phyloP scores from a whole-genome alignment of 331 rosid species.

The Pyracantha coccinea region DNA sequence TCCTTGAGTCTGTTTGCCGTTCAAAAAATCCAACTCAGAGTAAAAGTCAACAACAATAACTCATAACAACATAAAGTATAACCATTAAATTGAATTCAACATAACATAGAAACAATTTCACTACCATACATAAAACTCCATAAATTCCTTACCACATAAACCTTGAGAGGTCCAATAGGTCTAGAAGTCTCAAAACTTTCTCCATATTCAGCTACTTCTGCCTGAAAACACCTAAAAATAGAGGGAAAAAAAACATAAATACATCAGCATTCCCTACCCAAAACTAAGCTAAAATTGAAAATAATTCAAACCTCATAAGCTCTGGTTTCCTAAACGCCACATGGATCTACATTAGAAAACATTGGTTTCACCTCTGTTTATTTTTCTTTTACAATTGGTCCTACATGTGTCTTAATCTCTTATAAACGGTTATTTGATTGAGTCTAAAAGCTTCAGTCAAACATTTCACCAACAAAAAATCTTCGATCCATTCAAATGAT shows the following conservation, averaged over 20 bases:
- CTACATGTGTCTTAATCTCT: too few relatives aligned
- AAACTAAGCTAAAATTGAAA: not conserved
- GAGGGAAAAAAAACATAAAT: not conserved
- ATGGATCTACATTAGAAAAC: too few relatives aligned
- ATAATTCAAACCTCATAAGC: not conserved
- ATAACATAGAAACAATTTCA: not conserved
- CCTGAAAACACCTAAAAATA: conserved; percentile 34
- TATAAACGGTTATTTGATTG: too few relatives aligned
- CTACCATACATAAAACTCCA: not conserved
- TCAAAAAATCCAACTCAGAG: conserved; percentile 77
- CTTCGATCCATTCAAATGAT: too few relatives aligned
- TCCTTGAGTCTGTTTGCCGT: conserved; percentile 86
- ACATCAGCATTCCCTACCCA: not conserved
- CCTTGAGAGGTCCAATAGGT: conserved; percentile 80
- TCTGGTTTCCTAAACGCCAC: conserved; percentile 1
- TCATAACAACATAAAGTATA: conserved; percentile 3
- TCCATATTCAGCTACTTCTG: conserved; percentile 97
- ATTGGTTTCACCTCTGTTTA: too few relatives aligned
- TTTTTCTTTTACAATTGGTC: too few relatives aligned
- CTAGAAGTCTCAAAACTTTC: conserved; percentile 96
- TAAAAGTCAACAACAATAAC: conserved; percentile 22
- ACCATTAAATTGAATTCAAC: not conserved
- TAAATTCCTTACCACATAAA: conserved; percentile 75
- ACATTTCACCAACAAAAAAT: too few relatives aligned
- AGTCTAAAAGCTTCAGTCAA: too few relatives aligned